A percentile compares a stretch with the other conserved stretches of the same genome.
Evolutionary conservation across 108 stramenopile genomes (phyloP).

Genomic region (Fistulifera pelliculosa): DNA sequence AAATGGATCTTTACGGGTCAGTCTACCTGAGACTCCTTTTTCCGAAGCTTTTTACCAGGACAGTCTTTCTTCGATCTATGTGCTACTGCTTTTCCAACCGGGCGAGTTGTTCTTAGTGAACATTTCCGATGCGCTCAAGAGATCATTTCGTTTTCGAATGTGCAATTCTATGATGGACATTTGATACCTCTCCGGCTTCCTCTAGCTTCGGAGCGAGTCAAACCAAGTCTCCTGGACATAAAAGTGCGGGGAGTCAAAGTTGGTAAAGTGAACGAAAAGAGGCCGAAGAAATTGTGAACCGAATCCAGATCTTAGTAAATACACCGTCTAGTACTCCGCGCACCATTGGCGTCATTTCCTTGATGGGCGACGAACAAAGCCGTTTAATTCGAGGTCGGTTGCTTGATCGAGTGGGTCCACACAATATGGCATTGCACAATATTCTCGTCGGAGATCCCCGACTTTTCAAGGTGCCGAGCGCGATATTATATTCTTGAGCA

Average conservation of each 20-base stretch:
- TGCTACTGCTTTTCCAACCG: conserved; percentile 48
- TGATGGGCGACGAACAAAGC: conserved; percentile 56
- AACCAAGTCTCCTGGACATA: conserved; percentile 43
- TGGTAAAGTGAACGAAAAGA: conserved; percentile 52
- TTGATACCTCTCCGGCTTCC: conserved; percentile 48
- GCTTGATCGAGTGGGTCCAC: conserved; percentile 39
- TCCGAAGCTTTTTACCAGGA: conserved; percentile 37
- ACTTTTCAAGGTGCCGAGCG: conserved; percentile 56
- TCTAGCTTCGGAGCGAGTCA: conserved; percentile 24
- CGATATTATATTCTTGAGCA: conserved; percentile 45
- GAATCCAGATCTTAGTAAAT: conserved; percentile 21
- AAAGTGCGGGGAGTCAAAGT: conserved; percentile 23
- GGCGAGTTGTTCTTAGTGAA: conserved; percentile 46
- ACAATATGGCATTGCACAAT: conserved; percentile 29
- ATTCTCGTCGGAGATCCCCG: conserved; percentile 52
- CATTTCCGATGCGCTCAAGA: conserved; percentile 58
- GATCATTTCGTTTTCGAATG: conserved; percentile 48
- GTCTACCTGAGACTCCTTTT: conserved; percentile 37
- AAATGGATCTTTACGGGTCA: conserved; percentile 34
- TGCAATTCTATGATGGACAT: conserved; percentile 33
- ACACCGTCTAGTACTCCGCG: conserved; percentile 4
- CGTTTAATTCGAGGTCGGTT: conserved; percentile 44
- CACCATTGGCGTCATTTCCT: conserved; percentile 49
- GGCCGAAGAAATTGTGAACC: conserved; percentile 32
- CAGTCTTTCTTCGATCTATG: conserved; percentile 56